Conservation (phyloP, 495 filamentous ascomycete species). For the Lepraria neglecta region DNA sequence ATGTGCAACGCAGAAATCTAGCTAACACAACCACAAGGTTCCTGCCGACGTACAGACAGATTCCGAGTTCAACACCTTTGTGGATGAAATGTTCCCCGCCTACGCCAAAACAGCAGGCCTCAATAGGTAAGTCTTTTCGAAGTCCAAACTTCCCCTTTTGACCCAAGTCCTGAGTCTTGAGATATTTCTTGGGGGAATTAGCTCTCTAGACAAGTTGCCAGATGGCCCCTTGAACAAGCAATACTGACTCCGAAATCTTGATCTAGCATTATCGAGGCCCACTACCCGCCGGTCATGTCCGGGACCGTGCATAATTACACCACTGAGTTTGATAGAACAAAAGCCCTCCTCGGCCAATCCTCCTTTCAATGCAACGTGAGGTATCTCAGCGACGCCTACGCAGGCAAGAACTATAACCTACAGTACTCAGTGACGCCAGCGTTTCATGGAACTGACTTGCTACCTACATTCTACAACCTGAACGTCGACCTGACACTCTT, state of each 20-base stretch:
- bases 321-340: constrained; percentile 32
- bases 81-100: constrained; percentile 38
- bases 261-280: constrained; percentile 28
- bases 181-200: no score
- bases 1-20: no score
- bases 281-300: constrained; percentile 32
- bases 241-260: no score
- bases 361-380: constrained; percentile 40
- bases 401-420: constrained; percentile 32
- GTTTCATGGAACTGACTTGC: constrained; percentile 33
- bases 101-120: constrained; percentile 34
- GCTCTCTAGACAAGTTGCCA: no score
- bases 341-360: constrained; percentile 34
- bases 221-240: no score
- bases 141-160: no score
- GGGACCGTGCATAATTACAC: constrained; percentile 25
- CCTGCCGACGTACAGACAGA: constrained; percentile 44
- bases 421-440: constrained; percentile 38
- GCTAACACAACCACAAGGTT: background rate
- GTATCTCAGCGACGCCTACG: constrained; percentile 36
- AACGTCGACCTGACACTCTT: constrained; percentile 32
- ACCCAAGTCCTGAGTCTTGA: no score
- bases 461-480: constrained; percentile 31
- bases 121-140: constrained; percentile 12
- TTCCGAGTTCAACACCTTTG: constrained; percentile 45